Conservation (phyloP, 2,329 filamentous ascomycete species). For the Hysterium pulicare region DNA sequence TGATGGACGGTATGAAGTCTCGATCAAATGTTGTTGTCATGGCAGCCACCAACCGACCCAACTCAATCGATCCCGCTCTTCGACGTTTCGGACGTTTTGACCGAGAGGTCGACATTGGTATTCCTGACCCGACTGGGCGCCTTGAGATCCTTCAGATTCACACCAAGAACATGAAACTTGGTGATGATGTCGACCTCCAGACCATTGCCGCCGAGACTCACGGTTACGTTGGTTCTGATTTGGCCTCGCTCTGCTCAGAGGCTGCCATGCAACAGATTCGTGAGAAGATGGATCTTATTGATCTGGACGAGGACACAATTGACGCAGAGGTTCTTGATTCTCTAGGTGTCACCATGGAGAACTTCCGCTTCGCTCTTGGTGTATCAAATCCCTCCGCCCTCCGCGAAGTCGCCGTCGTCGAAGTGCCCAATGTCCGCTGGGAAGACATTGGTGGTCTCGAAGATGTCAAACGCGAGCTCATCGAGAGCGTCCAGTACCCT, state of each 20-base stretch:
- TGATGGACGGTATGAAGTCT: slow-evolving; percentile 99
- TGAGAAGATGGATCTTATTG: slow-evolving; percentile 99
- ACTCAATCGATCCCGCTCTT: slow-evolving; percentile 96
- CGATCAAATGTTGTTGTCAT: slow-evolving; percentile 98
- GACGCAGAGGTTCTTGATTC: slow-evolving; percentile 98
- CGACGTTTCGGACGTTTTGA: slow-evolving; percentile 98
- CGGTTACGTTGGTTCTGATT: slow-evolving; percentile 97
- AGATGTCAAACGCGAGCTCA: slow-evolving; percentile 98
- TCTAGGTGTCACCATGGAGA: slow-evolving; percentile 98
- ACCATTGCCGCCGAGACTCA: slow-evolving; percentile 96
- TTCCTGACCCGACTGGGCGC: slow-evolving; percentile 95
- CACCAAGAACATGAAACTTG: slow-evolving; percentile 99
- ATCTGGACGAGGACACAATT: slow-evolving; percentile 97
- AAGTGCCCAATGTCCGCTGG: slow-evolving; percentile 99
- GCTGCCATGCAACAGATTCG: slow-evolving; percentile 99
- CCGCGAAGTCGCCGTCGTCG: slow-evolving; percentile 96
- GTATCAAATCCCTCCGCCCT: slow-evolving; percentile 98
- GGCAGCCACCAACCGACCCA: slow-evolving; percentile 97
- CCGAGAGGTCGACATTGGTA: slow-evolving; percentile 97
- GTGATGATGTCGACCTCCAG: slow-evolving; percentile 93
- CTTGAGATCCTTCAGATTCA: slow-evolving; percentile 99
- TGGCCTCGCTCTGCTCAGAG: slow-evolving; percentile 97
- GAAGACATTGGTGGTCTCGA: slow-evolving; percentile 99
- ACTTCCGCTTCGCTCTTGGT: slow-evolving; percentile 97
- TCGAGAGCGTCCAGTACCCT: slow-evolving; percentile 97